A percentile compares a stretch with the other conserved stretches of the same genome.
These are phyloP conservation scores for Cutaneotrichosporon sp. DNA, from an alignment of 1,284 basidiomycete genomes.

Conservation along the genomic window DNA sequence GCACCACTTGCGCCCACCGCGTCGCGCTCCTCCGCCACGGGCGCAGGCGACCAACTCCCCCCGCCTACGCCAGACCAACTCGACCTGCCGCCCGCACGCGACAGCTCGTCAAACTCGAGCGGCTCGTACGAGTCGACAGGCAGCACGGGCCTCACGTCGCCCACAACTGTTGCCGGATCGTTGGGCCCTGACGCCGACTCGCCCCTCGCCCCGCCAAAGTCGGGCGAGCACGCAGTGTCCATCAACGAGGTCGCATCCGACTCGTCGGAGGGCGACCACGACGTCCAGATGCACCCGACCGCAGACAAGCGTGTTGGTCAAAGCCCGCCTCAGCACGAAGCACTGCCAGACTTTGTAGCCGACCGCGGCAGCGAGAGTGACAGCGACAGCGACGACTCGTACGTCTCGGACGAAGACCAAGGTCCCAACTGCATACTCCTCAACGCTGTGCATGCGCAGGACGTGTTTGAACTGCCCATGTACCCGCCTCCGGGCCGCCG, in stretches of 20 bases:
- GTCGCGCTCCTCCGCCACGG: background rate
- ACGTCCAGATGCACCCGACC: slow-evolving; percentile 45
- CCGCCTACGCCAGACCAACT: background rate
- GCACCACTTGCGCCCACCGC: background rate
- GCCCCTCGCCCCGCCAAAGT: background rate
- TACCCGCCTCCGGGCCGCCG: slow-evolving; percentile 18
- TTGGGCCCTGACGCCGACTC: slow-evolving; percentile 5
- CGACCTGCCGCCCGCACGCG: background rate
- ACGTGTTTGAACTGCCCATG: slow-evolving; percentile 43
- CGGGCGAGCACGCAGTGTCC: background rate
- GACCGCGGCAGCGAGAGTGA: slow-evolving; percentile 5
- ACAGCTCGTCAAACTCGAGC: slow-evolving; percentile 21
- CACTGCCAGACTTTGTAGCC: slow-evolving; percentile 2
- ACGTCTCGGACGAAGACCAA: slow-evolving; percentile 23
- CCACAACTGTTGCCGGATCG: slow-evolving; percentile 15
- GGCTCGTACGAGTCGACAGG: slow-evolving; percentile 34
- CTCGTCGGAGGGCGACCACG: slow-evolving; percentile 12
- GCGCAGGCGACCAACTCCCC: background rate
- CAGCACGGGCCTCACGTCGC: slow-evolving; percentile 25
- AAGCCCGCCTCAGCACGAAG: background rate
- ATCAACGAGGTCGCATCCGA: slow-evolving; percentile 1
- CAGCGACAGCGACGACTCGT: slow-evolving; percentile 7
- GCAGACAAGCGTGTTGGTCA: slow-evolving; percentile 32
- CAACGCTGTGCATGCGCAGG: slow-evolving; percentile 43
- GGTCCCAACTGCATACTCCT: slow-evolving; percentile 40